These are phyloP conservation scores for Tetradesmus lagerheimii DNA, from an alignment of 139 green algal genomes.

Conservation along the genomic window DNA sequence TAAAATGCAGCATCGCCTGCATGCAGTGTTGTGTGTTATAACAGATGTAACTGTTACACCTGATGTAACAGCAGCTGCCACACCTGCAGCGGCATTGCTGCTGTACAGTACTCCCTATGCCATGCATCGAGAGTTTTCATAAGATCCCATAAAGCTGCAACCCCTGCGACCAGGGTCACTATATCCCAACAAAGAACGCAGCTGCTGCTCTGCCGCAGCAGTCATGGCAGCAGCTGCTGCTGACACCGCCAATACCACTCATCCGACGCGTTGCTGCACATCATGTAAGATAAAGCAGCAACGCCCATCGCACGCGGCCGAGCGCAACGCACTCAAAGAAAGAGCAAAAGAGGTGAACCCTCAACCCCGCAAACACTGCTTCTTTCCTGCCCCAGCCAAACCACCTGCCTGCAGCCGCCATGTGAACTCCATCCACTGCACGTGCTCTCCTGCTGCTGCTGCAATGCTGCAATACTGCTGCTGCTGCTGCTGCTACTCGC, in stretches of 20 bases:
- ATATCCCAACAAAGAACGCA: neutral
- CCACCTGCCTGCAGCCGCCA: too few relatives aligned
- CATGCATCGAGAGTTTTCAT: neutral
- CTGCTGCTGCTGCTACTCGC: neutral
- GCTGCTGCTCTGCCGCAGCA: neutral
- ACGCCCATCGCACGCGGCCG: neutral
- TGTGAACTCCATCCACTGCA: too few relatives aligned
- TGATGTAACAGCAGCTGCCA: neutral
- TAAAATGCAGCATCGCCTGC: neutral
- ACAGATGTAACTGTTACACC: too few relatives aligned
- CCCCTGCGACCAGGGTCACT: too few relatives aligned
- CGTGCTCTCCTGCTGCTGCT: too few relatives aligned
- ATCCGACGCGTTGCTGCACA: neutral
- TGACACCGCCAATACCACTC: neutral
- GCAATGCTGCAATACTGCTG: neutral
- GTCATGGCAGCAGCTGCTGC: neutral
- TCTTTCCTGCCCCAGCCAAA: too few relatives aligned
- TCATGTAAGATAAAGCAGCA: too few relatives aligned
- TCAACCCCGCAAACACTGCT: neutral
- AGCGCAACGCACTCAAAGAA: neutral
- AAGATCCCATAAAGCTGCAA: neutral
- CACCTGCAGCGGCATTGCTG: neutral
- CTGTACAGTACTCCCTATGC: neutral
- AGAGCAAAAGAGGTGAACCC: neutral
- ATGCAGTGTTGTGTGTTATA: neutral